Conservation (phyloP, 2,329 filamentous ascomycete species). For the Triangularia setosa region DNA sequence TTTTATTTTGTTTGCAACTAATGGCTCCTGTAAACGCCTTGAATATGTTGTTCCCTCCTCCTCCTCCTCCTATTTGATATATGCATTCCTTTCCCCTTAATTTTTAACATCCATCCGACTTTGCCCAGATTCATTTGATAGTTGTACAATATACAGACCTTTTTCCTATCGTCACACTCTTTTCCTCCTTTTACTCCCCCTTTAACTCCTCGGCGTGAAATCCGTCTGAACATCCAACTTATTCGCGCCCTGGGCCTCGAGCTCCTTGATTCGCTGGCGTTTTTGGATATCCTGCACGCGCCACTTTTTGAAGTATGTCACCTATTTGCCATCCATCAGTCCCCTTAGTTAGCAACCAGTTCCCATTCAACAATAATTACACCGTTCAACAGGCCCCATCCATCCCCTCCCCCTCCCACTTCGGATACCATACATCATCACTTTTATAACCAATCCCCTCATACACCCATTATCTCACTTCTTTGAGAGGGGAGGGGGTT, state of each 20-base stretch:
- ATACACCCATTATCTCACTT: not conserved
- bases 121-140: not conserved
- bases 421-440: not conserved
- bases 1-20: not conserved
- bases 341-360: no score
- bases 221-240: conserved; percentile 45
- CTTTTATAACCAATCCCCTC: not conserved
- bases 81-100: no score
- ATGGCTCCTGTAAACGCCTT: not conserved
- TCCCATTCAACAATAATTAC: no score
- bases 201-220: conserved; percentile 21
- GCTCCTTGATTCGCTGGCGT: conserved; percentile 69
- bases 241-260: conserved; percentile 69
- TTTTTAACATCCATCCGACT: not conserved
- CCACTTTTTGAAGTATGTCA: conserved; percentile 97
- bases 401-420: no score
- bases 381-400: no score
- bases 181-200: not conserved
- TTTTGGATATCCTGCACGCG: conserved; percentile 89
- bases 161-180: not conserved
- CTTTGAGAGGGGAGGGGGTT: not conserved
- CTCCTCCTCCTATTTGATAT: no score
- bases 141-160: not conserved
- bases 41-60: not conserved
- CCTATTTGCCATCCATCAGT: conserved; percentile 53